Evolutionary conservation across 2,329 filamentous ascomycete species (phyloP).

Genomic region (Ceratocystis harringtonii): DNA sequence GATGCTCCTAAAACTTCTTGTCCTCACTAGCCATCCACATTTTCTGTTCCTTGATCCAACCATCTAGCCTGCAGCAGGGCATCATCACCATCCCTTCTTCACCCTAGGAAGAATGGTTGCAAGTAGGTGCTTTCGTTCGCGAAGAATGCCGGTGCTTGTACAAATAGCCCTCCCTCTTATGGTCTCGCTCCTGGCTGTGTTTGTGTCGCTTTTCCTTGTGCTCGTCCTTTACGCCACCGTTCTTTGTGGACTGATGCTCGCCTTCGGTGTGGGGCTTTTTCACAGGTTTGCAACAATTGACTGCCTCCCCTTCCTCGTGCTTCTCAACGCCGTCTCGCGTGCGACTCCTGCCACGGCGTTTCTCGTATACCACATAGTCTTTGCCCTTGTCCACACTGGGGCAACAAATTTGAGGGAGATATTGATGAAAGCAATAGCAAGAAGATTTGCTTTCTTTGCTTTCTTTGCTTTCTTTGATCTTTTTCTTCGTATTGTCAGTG

Average conservation of each 20-base stretch:
- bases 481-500: background rate
- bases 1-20: background rate
- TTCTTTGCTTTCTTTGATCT: too few relatives aligned
- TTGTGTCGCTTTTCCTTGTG: background rate
- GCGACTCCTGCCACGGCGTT: background rate
- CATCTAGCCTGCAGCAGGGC: background rate
- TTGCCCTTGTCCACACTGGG: too few relatives aligned
- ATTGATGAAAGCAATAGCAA: background rate
- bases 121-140: background rate
- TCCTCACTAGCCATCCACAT: background rate
- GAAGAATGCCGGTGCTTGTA: background rate
- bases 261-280: background rate
- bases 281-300: background rate
- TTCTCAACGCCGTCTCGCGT: background rate
- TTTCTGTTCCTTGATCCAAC: background rate
- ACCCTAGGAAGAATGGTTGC: background rate
- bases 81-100: background rate
- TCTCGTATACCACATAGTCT: background rate
- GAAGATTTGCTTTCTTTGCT: background rate
- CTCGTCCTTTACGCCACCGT: background rate
- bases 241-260: background rate
- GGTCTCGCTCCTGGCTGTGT: background rate
- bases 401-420: background rate
- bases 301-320: background rate
- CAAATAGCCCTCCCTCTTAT: too few relatives aligned